These are phyloP conservation scores for Paramecium octaurelia DNA, from an alignment of 73 alveolate species.

Conservation along the genomic window DNA sequence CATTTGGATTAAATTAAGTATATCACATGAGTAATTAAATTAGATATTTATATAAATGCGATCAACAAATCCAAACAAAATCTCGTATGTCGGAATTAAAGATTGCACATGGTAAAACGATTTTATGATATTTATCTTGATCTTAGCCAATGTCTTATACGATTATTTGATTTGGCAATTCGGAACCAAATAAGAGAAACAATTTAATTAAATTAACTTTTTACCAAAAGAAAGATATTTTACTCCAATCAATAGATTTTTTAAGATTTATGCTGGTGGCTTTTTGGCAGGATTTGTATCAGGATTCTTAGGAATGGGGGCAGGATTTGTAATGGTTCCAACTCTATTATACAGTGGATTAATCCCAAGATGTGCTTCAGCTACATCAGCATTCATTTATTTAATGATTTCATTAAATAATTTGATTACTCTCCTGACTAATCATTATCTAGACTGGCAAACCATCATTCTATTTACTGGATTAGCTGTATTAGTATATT, in stretches of 20 bases:
- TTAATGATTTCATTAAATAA: conserved; percentile 51
- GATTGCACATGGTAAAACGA: conserved; percentile 6
- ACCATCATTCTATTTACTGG: neutral
- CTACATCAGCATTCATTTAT: conserved; percentile 48
- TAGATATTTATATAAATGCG: conserved; percentile 30
- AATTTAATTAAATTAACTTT: neutral
- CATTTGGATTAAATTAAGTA: conserved; percentile 38
- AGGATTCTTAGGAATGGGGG: conserved; percentile 21
- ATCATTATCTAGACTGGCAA: neutral
- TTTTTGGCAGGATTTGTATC: neutral
- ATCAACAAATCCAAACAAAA: neutral
- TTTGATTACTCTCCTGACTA: neutral
- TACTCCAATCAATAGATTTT: neutral
- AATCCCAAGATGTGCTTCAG: neutral
- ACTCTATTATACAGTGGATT: neutral
- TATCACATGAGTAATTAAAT: too few species aligned
- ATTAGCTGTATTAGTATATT: neutral
- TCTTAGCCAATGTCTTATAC: neutral
- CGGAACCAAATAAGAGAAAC: neutral
- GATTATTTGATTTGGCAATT: neutral
- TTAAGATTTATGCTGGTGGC: neutral
- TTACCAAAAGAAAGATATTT: conserved; percentile 4
- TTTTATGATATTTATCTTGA: neutral
- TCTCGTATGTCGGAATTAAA: neutral
- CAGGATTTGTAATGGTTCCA: conserved; percentile 25